Evolutionary conservation across 2,329 filamentous ascomycete species (phyloP).

Genomic region (Neofusicoccum parvum): DNA sequence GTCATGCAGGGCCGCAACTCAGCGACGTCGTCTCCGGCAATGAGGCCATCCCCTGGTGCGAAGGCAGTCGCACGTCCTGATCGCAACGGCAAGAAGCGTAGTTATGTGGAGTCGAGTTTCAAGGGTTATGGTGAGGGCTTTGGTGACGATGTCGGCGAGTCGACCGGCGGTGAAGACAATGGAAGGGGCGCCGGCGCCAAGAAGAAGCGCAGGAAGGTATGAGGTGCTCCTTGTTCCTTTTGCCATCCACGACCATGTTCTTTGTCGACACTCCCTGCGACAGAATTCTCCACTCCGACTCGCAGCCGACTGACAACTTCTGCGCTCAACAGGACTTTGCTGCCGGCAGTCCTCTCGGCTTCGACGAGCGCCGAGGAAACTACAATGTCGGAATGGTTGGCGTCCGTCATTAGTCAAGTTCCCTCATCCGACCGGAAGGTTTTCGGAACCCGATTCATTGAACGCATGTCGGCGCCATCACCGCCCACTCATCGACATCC

Average conservation of each 20-base stretch:
- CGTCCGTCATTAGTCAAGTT: conserved; percentile 13
- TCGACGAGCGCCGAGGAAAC: conserved; percentile 21
- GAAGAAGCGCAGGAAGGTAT: conserved; percentile 38
- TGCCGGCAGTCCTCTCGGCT: conserved; percentile 22
- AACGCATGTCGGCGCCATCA: not conserved
- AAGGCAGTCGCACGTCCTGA: conserved; percentile 57
- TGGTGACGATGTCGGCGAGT: conserved; percentile 67
- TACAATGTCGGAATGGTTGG: conserved; percentile 22
- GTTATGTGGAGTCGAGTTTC: conserved; percentile 74
- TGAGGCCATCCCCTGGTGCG: conserved; percentile 34
- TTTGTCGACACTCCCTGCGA: conserved; percentile 8
- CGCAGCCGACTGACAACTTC: conserved; percentile 11
- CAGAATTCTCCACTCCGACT: not conserved
- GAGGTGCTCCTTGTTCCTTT: conserved; percentile 16
- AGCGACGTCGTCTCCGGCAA: conserved; percentile 41
- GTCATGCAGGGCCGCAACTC: conserved; percentile 30
- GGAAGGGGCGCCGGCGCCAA: conserved; percentile 29
- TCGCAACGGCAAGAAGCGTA: conserved; percentile 70
- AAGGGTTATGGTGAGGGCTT: conserved; percentile 75
- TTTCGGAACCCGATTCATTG: not conserved
- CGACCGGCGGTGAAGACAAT: conserved; percentile 71
- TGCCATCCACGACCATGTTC: not conserved
- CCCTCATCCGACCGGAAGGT: not conserved
- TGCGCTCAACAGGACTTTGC: conserved; percentile 21
- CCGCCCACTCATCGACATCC: not conserved